Base-by-base conservation (phyloP, 352 stramenopile genomes). In the Plasmopara viticola region DNA sequence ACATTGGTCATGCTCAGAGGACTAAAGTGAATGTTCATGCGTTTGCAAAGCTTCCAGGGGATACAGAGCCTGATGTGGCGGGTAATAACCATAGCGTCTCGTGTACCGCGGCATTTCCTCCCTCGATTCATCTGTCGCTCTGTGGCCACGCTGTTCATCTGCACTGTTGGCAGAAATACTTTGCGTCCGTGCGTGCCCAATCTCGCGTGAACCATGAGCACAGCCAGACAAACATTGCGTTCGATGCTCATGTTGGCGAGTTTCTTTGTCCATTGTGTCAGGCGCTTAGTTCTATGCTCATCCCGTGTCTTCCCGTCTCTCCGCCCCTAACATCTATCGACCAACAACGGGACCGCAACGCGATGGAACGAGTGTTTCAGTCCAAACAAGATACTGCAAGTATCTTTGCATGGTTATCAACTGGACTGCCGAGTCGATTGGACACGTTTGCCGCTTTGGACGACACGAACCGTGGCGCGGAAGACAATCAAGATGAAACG, bases 221-320 rank as follows among this genome's bases (percentile, higher is more conserved):
- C 46, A 83, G 62, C 20, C 77, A 87, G 57, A 80, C 75, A 15
- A 88, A 86, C 41, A 86, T 94, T 14, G 84, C 84, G 12, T 92
- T 96, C 28, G 84, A 96, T 47, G 77, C 90, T 0, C 58, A 87
- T 37, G 80, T 82, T 42, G 77, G 81, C 10, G 87, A 97, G 61
- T 96, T 96, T 47, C 65, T 96, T 12, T 97, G 89, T 42, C 89
- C 89, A 5, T 60, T 97, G 13, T 97, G 89, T 50, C 93, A 97
- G 56, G 72, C 74, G 12, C 70, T 97, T 13, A 95, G 84, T 56
- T 96, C 91, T n/a, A 89, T 94, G 64, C 66, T 96, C 2, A 70
- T 97, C 29, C 87, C 87, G 9, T 85, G 87, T 47, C 51, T 96
- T 5, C 65, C 75, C 0, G 64, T 86, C 39, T 84, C 67, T 51